Evolutionary conservation across 495 filamentous ascomycete genomes (phyloP).

Genomic region (Penicillium turbatum): DNA sequence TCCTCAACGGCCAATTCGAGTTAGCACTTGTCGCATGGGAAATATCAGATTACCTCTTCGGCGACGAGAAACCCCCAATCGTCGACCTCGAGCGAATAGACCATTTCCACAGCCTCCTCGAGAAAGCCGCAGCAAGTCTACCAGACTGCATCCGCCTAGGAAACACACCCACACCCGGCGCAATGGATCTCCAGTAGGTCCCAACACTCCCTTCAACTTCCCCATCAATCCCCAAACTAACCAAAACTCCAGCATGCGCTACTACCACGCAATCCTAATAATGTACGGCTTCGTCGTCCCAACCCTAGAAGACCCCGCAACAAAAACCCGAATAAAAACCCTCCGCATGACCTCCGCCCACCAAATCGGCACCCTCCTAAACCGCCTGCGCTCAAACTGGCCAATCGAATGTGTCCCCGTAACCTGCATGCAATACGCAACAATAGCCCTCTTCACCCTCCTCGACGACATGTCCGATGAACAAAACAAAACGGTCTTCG

Average conservation of each 20-base stretch:
- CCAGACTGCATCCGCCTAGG: not conserved
- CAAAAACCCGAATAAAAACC: not conserved
- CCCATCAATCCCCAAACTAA: not conserved
- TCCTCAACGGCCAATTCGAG: conserved; percentile 5
- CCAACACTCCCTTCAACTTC: no score
- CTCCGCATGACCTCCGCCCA: conserved; percentile 2
- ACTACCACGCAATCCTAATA: conserved; percentile 3
- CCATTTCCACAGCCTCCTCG: conserved; percentile 5
- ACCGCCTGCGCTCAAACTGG: conserved; percentile 11
- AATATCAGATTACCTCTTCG: conserved; percentile 8
- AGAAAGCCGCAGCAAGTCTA: not conserved
- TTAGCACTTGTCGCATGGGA: conserved; percentile 11
- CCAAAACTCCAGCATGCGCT: conserved; percentile 3
- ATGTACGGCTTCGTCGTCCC: conserved; percentile 8
- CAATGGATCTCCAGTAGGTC: conserved; percentile 11
- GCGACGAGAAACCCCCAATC: conserved; percentile 3
- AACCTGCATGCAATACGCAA: conserved; percentile 10
- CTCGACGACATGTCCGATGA: conserved; percentile 16
- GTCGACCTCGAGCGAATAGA: not conserved
- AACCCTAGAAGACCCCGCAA: not conserved
- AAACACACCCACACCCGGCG: not conserved
- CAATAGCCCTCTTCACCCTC: conserved; percentile 14
- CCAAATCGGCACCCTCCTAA: conserved; percentile 5
- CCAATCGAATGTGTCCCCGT: conserved; percentile 13
- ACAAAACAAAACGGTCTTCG: conserved; percentile 12